Evolutionary conservation across 495 filamentous ascomycete species (phyloP), one percentile per base, ranked within the genome.

Genomic region (Talaromyces thailandensis): DNA sequence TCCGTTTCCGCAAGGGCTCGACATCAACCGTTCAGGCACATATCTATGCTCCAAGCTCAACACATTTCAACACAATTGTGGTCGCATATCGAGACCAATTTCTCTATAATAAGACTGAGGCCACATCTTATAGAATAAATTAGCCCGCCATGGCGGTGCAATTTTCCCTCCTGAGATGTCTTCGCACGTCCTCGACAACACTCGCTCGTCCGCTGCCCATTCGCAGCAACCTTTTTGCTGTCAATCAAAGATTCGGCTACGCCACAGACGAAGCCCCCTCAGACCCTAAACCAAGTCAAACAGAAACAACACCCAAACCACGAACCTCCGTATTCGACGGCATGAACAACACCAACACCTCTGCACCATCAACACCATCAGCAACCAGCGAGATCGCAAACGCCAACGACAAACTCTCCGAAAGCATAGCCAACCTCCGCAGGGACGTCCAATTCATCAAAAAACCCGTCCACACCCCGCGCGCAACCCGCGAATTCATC

Each of bases 121-220:
- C 1, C 43, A 9, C 8, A 48, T 48, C 2, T 8, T 21, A 21
- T 21, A 48, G 3, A 25, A 25, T 53, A 53, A 53, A 25, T 28
- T 56, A 9, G 55, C 55, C 55, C 55, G 55, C 26, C 25, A 57
- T 57, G 55, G 29, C 55, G 55, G 55, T 57, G 26, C 55, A 57
- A 31, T 32, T 29, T 3, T 57, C 55, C 6, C 26, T 57, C 29
- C 24, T 23, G 29, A 29, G 55, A 35, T 57, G 55, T 57, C 28
- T 57, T 35, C 55, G 55, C 55, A 23, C 55, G 7, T 24, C 55
- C 12, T 23, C 55, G 14, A 23, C 50, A 53, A 32, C 55, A 6
- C 14, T 57, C 18, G 5, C 12, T 14, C 55, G 55, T 57, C 28
- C 55, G 7, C 16, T 35, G 5, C 29, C 51, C 3, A 21, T 57